Evolutionary conservation across 176 grass and related monocot species (phyloP).

Genomic region (Melocanna baccifera): DNA sequence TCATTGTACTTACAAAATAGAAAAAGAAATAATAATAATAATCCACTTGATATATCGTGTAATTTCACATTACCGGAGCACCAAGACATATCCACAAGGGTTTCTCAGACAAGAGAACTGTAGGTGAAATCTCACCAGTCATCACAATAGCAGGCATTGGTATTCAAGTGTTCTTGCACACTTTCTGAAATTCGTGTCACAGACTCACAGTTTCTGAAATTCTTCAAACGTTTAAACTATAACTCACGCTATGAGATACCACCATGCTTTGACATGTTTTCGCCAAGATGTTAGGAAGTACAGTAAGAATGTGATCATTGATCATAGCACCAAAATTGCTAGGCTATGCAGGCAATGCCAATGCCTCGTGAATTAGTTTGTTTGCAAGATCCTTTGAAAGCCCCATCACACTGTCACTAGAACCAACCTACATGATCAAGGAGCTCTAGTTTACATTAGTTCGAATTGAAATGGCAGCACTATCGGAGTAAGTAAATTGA

Average conservation of each 20-base stretch:
- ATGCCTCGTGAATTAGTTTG: conserved; percentile 58
- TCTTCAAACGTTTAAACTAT: neutral
- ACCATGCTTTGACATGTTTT: neutral
- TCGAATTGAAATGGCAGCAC: conserved; percentile 1
- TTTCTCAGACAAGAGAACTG: neutral
- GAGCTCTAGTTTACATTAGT: neutral
- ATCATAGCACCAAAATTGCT: neutral
- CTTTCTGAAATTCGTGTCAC: neutral
- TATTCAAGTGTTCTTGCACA: neutral
- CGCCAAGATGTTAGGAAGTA: neutral
- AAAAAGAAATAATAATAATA: neutral
- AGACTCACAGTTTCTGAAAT: neutral
- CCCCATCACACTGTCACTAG: conserved; percentile 87
- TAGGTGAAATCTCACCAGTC: neutral
- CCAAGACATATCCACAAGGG: neutral
- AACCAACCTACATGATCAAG: conserved; percentile 51
- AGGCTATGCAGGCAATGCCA: conserved; percentile 31
- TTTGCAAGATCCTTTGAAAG: conserved; percentile 68
- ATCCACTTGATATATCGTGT: neutral
- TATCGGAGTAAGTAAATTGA: neutral
- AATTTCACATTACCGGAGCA: neutral
- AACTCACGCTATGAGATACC: neutral
- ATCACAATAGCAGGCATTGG: neutral
- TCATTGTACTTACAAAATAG: neutral
- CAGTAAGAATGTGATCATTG: neutral